These are phyloP conservation scores for Aureobasidium leucospermi DNA, from an alignment of 2,329 filamentous ascomycete species.

Conservation along the genomic window DNA sequence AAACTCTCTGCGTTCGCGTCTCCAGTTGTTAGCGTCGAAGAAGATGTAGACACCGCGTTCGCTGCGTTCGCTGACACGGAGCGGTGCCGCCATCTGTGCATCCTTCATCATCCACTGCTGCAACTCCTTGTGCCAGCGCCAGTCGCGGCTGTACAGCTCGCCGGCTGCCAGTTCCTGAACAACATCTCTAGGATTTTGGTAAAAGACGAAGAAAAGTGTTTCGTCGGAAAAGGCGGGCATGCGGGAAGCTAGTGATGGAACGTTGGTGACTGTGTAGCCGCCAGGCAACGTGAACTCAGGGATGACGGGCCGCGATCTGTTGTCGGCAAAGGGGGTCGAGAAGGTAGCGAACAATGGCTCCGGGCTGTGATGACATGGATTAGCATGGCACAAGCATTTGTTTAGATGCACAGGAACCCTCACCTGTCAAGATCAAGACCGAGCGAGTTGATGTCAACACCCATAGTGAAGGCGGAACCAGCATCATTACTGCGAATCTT, in stretches of 20 bases:
- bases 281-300: slow-evolving; percentile 56
- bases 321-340: slow-evolving; percentile 54
- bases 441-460: slow-evolving; percentile 56
- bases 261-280: slow-evolving; percentile 60
- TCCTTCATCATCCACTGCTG: slow-evolving; percentile 52
- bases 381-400: not conserved
- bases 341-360: slow-evolving; percentile 56
- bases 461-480: slow-evolving; percentile 46
- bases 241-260: slow-evolving; percentile 48
- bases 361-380: slow-evolving; percentile 12
- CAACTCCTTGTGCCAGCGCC: slow-evolving; percentile 49
- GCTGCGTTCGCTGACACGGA: slow-evolving; percentile 38
- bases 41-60: slow-evolving; percentile 49
- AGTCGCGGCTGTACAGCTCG: slow-evolving; percentile 49
- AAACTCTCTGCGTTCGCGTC: slow-evolving; percentile 45
- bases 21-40: slow-evolving; percentile 48
- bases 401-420: slow-evolving; percentile 19
- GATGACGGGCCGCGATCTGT: slow-evolving; percentile 51
- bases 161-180: slow-evolving; percentile 59
- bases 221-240: slow-evolving; percentile 38
- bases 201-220: slow-evolving; percentile 64
- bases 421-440: slow-evolving; percentile 58
- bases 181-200: slow-evolving; percentile 58
- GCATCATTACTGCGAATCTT: slow-evolving; percentile 45
- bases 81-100: slow-evolving; percentile 34